These are phyloP conservation scores for Phytophthora melonis DNA, from an alignment of 352 stramenopile species.

Conservation along the genomic window DNA sequence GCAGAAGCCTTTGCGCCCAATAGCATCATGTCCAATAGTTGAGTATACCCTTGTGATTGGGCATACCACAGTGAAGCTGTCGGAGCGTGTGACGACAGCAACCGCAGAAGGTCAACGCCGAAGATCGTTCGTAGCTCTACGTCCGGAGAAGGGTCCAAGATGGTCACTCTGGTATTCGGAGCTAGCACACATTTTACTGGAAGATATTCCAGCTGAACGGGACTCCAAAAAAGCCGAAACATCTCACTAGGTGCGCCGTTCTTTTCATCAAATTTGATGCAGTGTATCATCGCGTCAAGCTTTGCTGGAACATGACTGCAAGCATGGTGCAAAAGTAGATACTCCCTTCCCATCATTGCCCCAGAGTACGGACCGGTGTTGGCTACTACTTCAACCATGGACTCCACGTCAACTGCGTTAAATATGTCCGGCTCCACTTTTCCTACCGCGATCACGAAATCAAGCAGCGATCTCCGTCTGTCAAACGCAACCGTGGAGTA, in stretches of 20 bases:
- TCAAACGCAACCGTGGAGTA: slow-evolving; percentile 15
- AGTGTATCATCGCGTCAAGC: slow-evolving; percentile 6
- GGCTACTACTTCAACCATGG: slow-evolving; percentile 15
- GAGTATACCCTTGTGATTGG: slow-evolving; percentile 17
- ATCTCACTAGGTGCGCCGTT: neutral
- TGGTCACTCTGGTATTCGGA: slow-evolving; percentile 7
- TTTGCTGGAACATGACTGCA: slow-evolving; percentile 19
- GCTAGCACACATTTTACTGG: slow-evolving; percentile 10
- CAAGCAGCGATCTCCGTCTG: slow-evolving; percentile 22
- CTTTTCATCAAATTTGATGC: neutral
- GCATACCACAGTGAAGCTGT: slow-evolving; percentile 15
- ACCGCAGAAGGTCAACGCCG: slow-evolving; percentile 22
- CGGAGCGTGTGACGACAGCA: slow-evolving; percentile 4
- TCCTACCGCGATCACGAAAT: slow-evolving; percentile 27
- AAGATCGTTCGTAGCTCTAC: slow-evolving; percentile 13
- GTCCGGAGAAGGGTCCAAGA: slow-evolving; percentile 18
- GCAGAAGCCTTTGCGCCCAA: slow-evolving; percentile 17
- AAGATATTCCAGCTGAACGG: slow-evolving; percentile 11
- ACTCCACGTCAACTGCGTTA: slow-evolving; percentile 12
- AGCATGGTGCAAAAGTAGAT: slow-evolving; percentile 18
- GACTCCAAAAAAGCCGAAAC: slow-evolving; percentile 26
- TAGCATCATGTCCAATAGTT: slow-evolving; percentile 27
- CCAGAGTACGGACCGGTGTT: neutral
- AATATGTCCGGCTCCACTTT: slow-evolving; percentile 6
- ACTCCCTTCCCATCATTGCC: slow-evolving; percentile 19